These are phyloP conservation scores for Yarrowia sp. DNA, from an alignment of 805 yeast species.

Conservation along the genomic window DNA sequence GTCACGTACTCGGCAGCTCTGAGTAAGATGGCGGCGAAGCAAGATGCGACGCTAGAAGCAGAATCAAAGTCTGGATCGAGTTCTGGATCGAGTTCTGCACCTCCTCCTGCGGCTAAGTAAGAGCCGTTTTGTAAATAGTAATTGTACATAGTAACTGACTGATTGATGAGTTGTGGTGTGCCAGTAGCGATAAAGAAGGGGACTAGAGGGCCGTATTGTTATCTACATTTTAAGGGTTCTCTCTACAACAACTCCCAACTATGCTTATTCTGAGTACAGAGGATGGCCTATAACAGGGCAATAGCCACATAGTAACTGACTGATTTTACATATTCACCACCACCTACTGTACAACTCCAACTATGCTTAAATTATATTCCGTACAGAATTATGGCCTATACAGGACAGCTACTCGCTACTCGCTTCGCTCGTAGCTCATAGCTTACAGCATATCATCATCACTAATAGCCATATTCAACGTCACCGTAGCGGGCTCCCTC, in stretches of 20 bases:
- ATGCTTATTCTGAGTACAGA: too few relatives aligned
- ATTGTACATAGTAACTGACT: background rate
- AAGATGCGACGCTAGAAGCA: background rate
- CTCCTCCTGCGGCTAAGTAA: background rate
- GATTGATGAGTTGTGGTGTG: background rate
- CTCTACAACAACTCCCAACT: too few relatives aligned
- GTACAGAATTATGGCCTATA: background rate
- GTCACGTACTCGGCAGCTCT: conserved; percentile 13
- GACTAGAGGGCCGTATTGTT: too few relatives aligned
- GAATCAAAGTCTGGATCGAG: background rate
- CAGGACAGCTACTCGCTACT: too few relatives aligned
- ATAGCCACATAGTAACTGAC: too few relatives aligned
- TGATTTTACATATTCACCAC: too few relatives aligned
- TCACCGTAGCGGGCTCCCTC: background rate
- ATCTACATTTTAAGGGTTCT: too few relatives aligned
- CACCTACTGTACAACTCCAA: too few relatives aligned
- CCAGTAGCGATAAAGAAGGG: too few relatives aligned
- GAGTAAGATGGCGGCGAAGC: conserved; percentile 1
- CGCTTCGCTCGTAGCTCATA: background rate
- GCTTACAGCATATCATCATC: conserved; percentile 15
- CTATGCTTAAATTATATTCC: background rate
- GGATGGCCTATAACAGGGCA: too few relatives aligned
- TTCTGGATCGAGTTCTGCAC: background rate
- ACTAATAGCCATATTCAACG: conserved; percentile 11
- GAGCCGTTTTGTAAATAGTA: background rate